Percentiles rank a stretch among this genome's conserved stretches.
phyloP scores from a whole-genome alignment of 2,329 filamentous ascomycete species.

The Penicillium sp. region DNA sequence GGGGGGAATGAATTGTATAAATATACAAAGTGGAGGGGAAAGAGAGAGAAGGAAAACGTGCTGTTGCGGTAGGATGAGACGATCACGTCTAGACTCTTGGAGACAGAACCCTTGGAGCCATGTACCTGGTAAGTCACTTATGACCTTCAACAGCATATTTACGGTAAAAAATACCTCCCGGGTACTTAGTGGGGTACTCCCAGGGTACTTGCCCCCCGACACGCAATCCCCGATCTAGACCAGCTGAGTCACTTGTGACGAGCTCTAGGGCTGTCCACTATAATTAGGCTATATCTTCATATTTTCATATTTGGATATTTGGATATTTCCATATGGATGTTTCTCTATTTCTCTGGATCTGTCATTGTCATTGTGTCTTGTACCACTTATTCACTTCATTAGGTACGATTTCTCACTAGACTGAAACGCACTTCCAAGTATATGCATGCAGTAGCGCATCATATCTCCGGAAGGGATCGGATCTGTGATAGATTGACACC shows the following conservation, averaged over 20 bases:
- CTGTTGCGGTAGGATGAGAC: constrained; percentile 10
- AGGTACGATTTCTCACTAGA: background rate
- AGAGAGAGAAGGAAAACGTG: constrained; percentile 3
- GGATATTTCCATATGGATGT: background rate
- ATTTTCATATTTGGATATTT: background rate
- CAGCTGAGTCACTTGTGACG: constrained; percentile 7
- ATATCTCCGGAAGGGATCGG: constrained; percentile 16
- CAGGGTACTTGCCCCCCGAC: background rate
- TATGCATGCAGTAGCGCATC: constrained; percentile 10
- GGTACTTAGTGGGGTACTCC: background rate
- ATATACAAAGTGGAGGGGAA: background rate
- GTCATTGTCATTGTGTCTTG: too few relatives aligned
- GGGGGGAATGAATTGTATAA: background rate
- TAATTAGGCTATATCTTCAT: background rate
- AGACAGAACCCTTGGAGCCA: background rate
- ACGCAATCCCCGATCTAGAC: constrained; percentile 8
- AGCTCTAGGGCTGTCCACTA: background rate
- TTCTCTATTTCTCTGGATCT: background rate
- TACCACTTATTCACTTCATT: background rate
- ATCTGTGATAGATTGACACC: constrained; percentile 9
- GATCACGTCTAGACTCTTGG: constrained; percentile 11
- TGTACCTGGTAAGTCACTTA: constrained; percentile 2
- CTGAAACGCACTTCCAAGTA: constrained; percentile 7
- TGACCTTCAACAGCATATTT: too few relatives aligned
- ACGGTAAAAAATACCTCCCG: background rate